Evolutionary conservation across 352 stramenopile species (phyloP), one percentile per base, ranked within the genome.

Genomic region (Blastocystis sp.): DNA sequence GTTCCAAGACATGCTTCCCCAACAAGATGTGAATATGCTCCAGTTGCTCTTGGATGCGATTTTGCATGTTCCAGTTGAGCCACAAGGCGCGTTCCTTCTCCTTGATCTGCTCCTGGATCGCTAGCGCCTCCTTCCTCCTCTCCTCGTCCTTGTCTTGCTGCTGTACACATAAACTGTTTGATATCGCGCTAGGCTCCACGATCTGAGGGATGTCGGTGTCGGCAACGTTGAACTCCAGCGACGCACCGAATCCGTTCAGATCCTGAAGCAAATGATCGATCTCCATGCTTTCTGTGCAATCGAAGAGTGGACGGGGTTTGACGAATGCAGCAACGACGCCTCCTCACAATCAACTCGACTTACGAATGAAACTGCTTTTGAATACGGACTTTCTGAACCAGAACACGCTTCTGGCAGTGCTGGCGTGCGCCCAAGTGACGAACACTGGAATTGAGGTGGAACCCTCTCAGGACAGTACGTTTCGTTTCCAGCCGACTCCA

Each of bases 301-400:
- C 2, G 7, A 18, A 3, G 11, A 59, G 11, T 59, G 51, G 18
- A 32, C 51, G 51, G 51, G 51, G 51, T 59, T 59, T 59, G n/a
- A 11, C 11, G 4, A 59, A 32, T 54, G 11, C n/a, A n/a, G n/a
- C n/a, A n/a, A n/a, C n/a, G n/a, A n/a, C n/a, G n/a, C n/a, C n/a
- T n/a, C n/a, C n/a, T n/a, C n/a, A n/a, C n/a, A n/a, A n/a, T n/a
- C n/a, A n/a, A n/a, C n/a, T n/a, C n/a, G n/a, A n/a, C n/a, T 72
- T 48, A 48, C 29, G 21, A 59, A 76, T 76, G 64, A 76, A 76
- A 9, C 64, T 76, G 32, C 64, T 54, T 54, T 54, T 76, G 21
- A 76, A 48, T 51, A 57, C 36, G 24, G 36, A 56, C 34, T 76
- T 76, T 38, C 48, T 76, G 21, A 57, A 57, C 48, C 64, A 76